phyloP scores from a whole-genome alignment of 768 basidiomycete genomes.

The Fomitopsis pulvina region DNA sequence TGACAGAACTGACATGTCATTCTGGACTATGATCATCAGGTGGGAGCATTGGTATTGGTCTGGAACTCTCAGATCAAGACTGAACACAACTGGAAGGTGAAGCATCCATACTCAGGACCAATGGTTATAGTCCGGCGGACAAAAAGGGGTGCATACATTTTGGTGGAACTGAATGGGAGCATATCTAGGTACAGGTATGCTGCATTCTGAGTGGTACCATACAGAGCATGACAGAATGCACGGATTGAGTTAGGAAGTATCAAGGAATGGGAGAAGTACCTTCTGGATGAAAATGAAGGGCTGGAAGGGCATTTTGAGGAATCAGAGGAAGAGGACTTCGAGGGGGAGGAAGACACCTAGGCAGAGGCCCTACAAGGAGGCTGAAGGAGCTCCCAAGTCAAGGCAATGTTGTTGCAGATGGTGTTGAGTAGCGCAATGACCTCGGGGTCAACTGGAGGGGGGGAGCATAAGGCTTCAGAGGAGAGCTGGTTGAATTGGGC shows the following conservation, averaged over 20 bases:
- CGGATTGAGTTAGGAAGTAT: too few relatives aligned
- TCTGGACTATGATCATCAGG: conserved; percentile 20
- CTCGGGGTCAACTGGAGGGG: too few relatives aligned
- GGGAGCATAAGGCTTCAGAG: too few relatives aligned
- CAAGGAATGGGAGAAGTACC: too few relatives aligned
- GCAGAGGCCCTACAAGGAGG: not conserved
- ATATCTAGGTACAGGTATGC: conserved; percentile 10
- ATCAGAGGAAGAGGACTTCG: too few relatives aligned
- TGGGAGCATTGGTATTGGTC: conserved; percentile 23
- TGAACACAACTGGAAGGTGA: conserved; percentile 19
- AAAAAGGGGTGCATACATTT: conserved; percentile 19
- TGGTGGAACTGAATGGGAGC: conserved; percentile 21
- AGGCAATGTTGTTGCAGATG: too few relatives aligned
- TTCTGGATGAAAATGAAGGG: too few relatives aligned
- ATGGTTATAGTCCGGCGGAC: conserved; percentile 19
- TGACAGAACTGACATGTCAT: conserved; percentile 13
- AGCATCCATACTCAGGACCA: conserved; percentile 21
- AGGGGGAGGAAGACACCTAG: too few relatives aligned
- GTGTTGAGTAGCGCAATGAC: too few relatives aligned
- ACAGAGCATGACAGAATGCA: not conserved
- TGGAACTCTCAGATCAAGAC: conserved; percentile 22
- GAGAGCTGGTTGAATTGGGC: too few relatives aligned
- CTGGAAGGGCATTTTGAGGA: too few relatives aligned
- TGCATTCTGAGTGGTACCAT: conserved; percentile 19
- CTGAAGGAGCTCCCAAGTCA: too few relatives aligned